Conservation (phyloP, 495 filamentous ascomycete genomes). For the Hypoxylon fragiforme region DNA sequence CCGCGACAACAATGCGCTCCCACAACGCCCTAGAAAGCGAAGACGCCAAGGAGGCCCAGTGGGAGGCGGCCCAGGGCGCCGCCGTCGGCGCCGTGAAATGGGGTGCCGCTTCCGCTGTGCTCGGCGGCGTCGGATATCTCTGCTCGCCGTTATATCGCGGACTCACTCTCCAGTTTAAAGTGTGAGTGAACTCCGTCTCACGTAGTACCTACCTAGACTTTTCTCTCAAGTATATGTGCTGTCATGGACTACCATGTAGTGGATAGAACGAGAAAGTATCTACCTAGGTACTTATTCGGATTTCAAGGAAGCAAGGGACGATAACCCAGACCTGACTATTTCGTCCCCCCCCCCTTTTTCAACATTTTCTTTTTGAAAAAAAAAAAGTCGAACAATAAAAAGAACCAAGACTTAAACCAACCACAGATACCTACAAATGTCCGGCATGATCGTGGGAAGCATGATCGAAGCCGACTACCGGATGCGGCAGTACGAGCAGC, state of each 20-base stretch:
- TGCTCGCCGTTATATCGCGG: slow-evolving; percentile 77
- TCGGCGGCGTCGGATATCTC: slow-evolving; percentile 59
- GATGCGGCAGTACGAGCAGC: slow-evolving; percentile 67
- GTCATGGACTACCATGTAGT: no score
- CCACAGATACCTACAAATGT: slow-evolving; percentile 84
- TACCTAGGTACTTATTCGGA: no score
- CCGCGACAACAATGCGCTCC: slow-evolving; percentile 41
- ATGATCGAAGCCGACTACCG: slow-evolving; percentile 82
- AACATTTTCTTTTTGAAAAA: no score
- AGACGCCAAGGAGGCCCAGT: slow-evolving; percentile 62
- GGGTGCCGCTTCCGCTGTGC: slow-evolving; percentile 60
- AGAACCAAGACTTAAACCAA: no score
- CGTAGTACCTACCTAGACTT: neutral
- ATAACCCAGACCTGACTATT: no score
- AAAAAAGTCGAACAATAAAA: no score
- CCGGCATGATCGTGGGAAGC: slow-evolving; percentile 80
- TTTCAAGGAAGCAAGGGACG: neutral
- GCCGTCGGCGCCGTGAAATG: slow-evolving; percentile 65
- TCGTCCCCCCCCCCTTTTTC: no score
- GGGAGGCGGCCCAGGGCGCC: slow-evolving; percentile 65
- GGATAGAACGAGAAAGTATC: no score
- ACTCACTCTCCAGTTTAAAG: slow-evolving; percentile 87
- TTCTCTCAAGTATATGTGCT: no score
- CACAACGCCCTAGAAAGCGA: slow-evolving; percentile 50
- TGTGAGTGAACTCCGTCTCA: slow-evolving; percentile 51